Percentiles rank a stretch among this genome's conserved stretches.
phyloP scores from a whole-genome alignment of 2,329 filamentous ascomycete species.

The Tolypocladium tundrense region DNA sequence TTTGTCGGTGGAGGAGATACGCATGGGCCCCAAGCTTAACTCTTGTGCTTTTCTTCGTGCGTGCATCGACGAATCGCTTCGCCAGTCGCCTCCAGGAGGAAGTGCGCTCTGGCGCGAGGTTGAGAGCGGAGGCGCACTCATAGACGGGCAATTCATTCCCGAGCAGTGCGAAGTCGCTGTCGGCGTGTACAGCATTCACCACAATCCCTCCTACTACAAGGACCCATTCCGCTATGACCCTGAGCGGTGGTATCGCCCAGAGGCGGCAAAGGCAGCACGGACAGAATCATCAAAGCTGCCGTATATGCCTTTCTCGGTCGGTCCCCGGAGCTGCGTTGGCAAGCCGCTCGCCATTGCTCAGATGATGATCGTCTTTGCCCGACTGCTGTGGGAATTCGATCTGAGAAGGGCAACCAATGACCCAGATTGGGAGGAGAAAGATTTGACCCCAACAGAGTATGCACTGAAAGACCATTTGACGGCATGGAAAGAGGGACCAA shows the following conservation, averaged over 20 bases:
- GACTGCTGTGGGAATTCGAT: slow-evolving; percentile 5
- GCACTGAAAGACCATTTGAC: slow-evolving; percentile 5
- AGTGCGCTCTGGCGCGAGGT: slow-evolving; percentile 8
- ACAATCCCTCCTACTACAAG: slow-evolving; percentile 3
- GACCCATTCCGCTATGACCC: slow-evolving; percentile 4
- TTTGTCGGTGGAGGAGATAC: slow-evolving; percentile 22
- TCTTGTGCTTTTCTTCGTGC: slow-evolving; percentile 27
- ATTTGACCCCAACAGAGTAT: slow-evolving; percentile 1
- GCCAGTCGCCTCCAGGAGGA: slow-evolving; percentile 8
- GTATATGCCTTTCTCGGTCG: slow-evolving; percentile 5
- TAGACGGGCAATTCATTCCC: slow-evolving; percentile 8
- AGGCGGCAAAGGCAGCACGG: background rate
- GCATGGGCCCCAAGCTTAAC: slow-evolving; percentile 17
- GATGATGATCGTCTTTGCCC: slow-evolving; percentile 4
- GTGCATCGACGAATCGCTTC: slow-evolving; percentile 22
- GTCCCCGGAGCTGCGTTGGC: slow-evolving; percentile 5
- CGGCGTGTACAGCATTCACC: slow-evolving; percentile 10
- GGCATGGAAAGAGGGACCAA: background rate
- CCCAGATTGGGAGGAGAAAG: background rate
- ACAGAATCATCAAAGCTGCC: background rate
- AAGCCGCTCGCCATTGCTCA: slow-evolving; percentile 5
- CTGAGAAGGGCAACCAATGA: slow-evolving; percentile 2
- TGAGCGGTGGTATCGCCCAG: slow-evolving; percentile 5
- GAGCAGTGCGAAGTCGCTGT: slow-evolving; percentile 7
- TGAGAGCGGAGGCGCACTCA: slow-evolving; percentile 1